Conservation (phyloP, 768 basidiomycete species). For the Leucosporidium scottii region DNA sequence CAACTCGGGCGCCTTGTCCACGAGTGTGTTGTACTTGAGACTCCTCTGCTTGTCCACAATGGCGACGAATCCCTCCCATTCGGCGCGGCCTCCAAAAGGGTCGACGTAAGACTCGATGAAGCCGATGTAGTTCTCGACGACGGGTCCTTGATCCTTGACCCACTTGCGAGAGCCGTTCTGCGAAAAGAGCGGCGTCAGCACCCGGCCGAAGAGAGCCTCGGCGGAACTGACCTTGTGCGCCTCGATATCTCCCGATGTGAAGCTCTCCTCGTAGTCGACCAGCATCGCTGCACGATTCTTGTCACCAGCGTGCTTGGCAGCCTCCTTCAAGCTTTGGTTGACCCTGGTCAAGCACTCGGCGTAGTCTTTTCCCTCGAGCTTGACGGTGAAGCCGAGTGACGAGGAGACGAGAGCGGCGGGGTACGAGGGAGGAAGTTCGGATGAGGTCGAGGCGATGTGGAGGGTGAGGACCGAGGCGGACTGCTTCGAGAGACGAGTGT, state of each 20-base stretch:
- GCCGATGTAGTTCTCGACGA: constrained; percentile 57
- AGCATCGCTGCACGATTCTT: constrained; percentile 67
- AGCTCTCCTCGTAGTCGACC: constrained; percentile 69
- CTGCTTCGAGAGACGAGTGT: constrained; percentile 73
- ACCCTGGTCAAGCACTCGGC: constrained; percentile 53
- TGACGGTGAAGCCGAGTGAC: constrained; percentile 26
- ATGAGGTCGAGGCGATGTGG: constrained; percentile 62
- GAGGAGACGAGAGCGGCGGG: constrained; percentile 27
- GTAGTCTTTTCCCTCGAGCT: constrained; percentile 56
- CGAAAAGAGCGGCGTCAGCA: no score
- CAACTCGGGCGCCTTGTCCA: constrained; percentile 65
- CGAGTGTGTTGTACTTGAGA: constrained; percentile 62
- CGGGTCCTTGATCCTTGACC: constrained; percentile 80
- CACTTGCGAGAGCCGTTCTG: constrained; percentile 61
- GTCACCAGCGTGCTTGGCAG: constrained; percentile 60
- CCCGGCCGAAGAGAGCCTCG: no score
- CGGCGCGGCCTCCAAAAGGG: constrained; percentile 81
- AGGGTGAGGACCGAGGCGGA: constrained; percentile 58
- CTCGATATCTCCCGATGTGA: constrained; percentile 67
- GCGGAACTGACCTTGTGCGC: constrained; percentile 52
- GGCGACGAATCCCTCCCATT: constrained; percentile 65
- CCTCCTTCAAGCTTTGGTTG: constrained; percentile 57
- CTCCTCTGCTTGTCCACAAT: constrained; percentile 43
- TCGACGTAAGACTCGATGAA: constrained; percentile 61
- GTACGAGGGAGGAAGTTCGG: constrained; percentile 3